Evolutionary conservation across 176 grass and related monocot species (phyloP), one percentile per base, ranked within the genome.

Genomic region (Stipa capillata): DNA sequence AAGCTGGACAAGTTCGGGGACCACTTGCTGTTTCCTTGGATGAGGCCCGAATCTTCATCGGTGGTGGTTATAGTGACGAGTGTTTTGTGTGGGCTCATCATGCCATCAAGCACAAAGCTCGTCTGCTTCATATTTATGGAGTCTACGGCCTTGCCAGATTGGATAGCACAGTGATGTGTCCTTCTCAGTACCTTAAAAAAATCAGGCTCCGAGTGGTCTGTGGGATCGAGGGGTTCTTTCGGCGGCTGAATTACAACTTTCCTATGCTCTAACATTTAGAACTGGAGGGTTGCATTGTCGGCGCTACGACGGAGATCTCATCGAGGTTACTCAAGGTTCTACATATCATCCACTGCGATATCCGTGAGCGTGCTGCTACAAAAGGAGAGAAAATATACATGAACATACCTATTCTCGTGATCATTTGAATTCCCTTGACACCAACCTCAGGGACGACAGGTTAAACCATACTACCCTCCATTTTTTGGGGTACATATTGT

Each of bases 321-420:
- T 59, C 27, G 1, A 17, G 13, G 13, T 59, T 27, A 16, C 56
- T 59, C 56, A 31, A 59, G 56, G 27, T 31, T 59, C 27, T 59
- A 0, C 12, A 0, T 59, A 59, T 59, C 12, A 31, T 29, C 31
- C 0, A 0, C 2, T 28, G 56, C 27, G 0, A 8, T 17, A 62
- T 16, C 27, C 0, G 0, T 0, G 1, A 2, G 0, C 12, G 12
- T 16, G n/a, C n/a, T n/a, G n/a, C n/a, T n/a, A n/a, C n/a, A n/a
- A n/a, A n/a, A n/a, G n/a, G n/a, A n/a, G n/a, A n/a, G n/a, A n/a
- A n/a, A n/a, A n/a, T n/a, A n/a, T n/a, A n/a, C n/a, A n/a, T n/a
- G n/a, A n/a, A n/a, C n/a, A n/a, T n/a, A n/a, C n/a, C n/a, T n/a
- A n/a, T n/a, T n/a, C n/a, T n/a, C n/a, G n/a, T n/a, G n/a, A n/a